Conservation (phyloP, 2,329 filamentous ascomycete species). For the Huntiella decipiens region DNA sequence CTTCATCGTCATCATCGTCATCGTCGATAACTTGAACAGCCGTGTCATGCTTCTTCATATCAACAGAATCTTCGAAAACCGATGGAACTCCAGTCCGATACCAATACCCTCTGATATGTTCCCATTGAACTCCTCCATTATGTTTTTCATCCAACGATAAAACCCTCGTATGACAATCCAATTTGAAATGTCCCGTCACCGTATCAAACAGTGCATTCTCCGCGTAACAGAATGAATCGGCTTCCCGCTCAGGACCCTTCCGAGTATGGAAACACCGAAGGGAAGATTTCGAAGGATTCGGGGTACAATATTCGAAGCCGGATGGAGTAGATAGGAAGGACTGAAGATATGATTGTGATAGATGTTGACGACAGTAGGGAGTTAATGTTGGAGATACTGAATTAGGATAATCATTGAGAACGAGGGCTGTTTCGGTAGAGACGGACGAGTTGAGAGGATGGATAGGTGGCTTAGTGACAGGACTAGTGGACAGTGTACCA, state of each 20-base stretch:
- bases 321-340: background rate
- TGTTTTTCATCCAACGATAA: background rate
- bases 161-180: background rate
- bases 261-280: slow-evolving; percentile 15
- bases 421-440: background rate
- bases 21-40: background rate
- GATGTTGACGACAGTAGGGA: slow-evolving; percentile 5
- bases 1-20: background rate
- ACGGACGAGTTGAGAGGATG: background rate
- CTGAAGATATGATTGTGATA: slow-evolving; percentile 1
- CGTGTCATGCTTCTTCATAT: slow-evolving; percentile 2
- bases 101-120: slow-evolving; percentile 15
- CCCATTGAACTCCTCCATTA: background rate
- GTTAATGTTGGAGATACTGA: background rate
- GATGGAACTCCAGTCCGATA: slow-evolving; percentile 17
- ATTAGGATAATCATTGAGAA: slow-evolving; percentile 1
- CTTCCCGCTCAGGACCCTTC: slow-evolving; percentile 9
- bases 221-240: slow-evolving; percentile 16
- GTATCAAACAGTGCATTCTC: slow-evolving; percentile 13
- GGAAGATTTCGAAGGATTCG: background rate
- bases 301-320: slow-evolving; percentile 4
- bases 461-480: background rate
- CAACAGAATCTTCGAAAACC: slow-evolving; percentile 14
- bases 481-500: background rate
- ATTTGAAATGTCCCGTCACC: background rate